Evolutionary conservation across 331 rosid species (phyloP).

Genomic region (Telfairia occidentalis): DNA sequence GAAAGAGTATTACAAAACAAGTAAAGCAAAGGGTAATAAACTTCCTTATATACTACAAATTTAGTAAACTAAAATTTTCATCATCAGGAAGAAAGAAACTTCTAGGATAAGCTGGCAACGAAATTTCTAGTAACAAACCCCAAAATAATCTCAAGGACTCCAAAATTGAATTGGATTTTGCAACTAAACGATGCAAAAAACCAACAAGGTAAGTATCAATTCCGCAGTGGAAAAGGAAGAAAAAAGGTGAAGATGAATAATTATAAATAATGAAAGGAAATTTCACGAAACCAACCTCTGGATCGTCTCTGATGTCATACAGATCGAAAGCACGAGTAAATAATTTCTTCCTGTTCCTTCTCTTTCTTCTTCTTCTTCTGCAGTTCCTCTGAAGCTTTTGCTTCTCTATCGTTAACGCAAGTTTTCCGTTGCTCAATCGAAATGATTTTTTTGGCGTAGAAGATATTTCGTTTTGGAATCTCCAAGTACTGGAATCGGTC

Average conservation of each 20-base stretch:
- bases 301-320: conserved; percentile 7
- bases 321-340: not conserved
- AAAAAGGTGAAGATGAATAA: not conserved
- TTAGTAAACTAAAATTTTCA: not conserved
- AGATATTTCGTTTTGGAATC: not conserved
- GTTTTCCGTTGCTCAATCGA: not conserved
- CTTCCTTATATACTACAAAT: not conserved
- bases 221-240: not conserved
- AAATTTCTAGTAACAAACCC: not conserved
- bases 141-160: not conserved
- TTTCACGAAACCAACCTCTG: conserved; percentile 37
- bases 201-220: not conserved
- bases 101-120: not conserved
- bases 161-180: not conserved
- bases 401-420: not conserved
- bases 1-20: not conserved
- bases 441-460: not conserved
- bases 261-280: not conserved
- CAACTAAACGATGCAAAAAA: not conserved
- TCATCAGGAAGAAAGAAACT: not conserved
- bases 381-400: not conserved
- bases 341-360: not conserved
- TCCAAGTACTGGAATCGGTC: not conserved
- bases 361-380: too few relatives aligned
- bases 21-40: not conserved